Percentiles rank a stretch among this genome's conserved stretches.
These are phyloP conservation scores for Fusarium sp. DNA, from an alignment of 2,329 filamentous ascomycete genomes.

Conservation along the genomic window DNA sequence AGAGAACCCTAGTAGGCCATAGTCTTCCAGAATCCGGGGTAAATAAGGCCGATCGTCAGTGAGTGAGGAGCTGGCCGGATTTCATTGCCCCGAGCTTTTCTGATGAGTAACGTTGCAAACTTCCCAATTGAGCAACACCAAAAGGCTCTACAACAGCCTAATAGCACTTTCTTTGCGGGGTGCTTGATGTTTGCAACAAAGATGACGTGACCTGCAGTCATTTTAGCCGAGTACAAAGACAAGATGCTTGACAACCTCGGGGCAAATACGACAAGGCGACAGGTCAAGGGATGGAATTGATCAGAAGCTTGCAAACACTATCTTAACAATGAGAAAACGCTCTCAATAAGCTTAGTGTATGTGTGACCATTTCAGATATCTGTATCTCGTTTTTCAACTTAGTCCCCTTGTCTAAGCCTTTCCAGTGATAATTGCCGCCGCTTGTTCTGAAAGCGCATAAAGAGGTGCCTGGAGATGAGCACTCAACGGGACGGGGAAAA, in stretches of 20 bases:
- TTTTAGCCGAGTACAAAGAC: neutral
- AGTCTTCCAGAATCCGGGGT: neutral
- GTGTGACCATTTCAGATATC: too few relatives aligned
- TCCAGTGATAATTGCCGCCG: slow-evolving; percentile 40
- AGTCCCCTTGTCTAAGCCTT: neutral
- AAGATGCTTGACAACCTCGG: too few relatives aligned
- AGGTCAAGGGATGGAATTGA: neutral
- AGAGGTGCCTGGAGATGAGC: slow-evolving; percentile 47
- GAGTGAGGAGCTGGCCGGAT: neutral
- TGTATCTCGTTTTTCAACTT: too few relatives aligned
- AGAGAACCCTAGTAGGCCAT: neutral
- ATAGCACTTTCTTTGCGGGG: neutral
- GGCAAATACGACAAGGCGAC: too few relatives aligned
- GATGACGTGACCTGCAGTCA: neutral
- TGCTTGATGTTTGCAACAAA: neutral
- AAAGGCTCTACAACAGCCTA: neutral
- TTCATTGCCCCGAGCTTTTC: slow-evolving; percentile 1
- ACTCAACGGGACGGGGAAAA: slow-evolving; percentile 47
- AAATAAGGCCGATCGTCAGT: neutral
- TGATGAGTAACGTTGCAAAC: neutral
- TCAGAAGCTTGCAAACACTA: neutral
- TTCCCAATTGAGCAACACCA: neutral
- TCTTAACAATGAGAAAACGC: neutral
- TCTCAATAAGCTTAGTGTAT: too few relatives aligned
- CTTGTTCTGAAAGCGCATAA: slow-evolving; percentile 51